Conservation (phyloP, 768 basidiomycete species). For the Tricholoma bakamatsutake region DNA sequence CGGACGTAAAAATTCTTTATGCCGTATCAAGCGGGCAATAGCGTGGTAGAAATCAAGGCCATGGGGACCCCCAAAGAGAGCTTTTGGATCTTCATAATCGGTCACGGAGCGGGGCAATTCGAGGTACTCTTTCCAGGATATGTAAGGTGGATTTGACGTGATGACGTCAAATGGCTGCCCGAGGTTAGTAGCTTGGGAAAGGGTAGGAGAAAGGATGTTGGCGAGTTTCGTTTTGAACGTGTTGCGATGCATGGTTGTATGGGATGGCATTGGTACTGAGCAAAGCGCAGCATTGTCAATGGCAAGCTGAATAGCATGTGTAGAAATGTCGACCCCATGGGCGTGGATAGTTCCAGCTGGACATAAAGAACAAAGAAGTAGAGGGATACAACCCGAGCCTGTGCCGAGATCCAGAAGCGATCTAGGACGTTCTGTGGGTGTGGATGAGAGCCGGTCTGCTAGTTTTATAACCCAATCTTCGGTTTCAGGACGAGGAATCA, state of each 20-base stretch:
- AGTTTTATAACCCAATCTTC: conserved; percentile 74
- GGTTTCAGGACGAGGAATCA: conserved; percentile 95
- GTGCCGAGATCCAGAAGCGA: conserved; percentile 86
- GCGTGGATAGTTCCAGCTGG: conserved; percentile 49
- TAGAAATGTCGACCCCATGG: conserved; percentile 64
- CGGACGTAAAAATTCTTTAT: conserved; percentile 42
- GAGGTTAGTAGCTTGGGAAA: conserved; percentile 29
- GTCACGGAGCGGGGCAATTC: conserved; percentile 62
- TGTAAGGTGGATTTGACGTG: conserved; percentile 86
- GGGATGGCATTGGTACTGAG: conserved; percentile 26
- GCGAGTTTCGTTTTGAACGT: conserved; percentile 35
- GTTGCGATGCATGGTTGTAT: conserved; percentile 22
- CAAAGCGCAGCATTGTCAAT: conserved; percentile 42
- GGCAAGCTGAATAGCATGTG: conserved; percentile 49
- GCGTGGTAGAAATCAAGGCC: conserved; percentile 62
- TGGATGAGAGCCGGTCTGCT: conserved; percentile 38
- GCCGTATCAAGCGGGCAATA: conserved; percentile 58
- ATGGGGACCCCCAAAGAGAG: conserved; percentile 71
- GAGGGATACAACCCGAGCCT: conserved; percentile 87
- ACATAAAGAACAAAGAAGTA: conserved; percentile 69
- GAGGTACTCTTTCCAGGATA: conserved; percentile 61
- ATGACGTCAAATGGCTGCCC: conserved; percentile 64
- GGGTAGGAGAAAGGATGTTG: conserved; percentile 40
- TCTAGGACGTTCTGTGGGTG: conserved; percentile 23
- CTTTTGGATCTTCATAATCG: conserved; percentile 74